A percentile compares a stretch with the other conserved stretches of the same genome.
phyloP scores from a whole-genome alignment of 2,329 filamentous ascomycete species.

The Metarhizium album region DNA sequence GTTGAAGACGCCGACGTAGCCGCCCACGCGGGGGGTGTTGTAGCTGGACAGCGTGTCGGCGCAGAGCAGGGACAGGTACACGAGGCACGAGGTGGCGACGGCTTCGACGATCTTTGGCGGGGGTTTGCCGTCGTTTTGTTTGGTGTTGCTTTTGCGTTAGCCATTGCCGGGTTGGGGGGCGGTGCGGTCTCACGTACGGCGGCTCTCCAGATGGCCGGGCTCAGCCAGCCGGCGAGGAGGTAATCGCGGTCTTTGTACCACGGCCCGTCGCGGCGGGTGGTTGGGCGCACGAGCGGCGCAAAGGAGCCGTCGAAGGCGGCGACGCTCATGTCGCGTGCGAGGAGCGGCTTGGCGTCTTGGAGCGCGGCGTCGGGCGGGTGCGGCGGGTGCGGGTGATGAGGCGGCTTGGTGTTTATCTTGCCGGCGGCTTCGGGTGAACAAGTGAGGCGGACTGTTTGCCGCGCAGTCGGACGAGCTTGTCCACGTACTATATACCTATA shows the following conservation, averaged over 20 bases:
- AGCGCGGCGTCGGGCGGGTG: neutral
- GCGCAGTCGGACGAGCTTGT: too few relatives aligned
- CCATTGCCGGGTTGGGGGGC: too few relatives aligned
- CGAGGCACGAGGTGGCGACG: constrained; percentile 17
- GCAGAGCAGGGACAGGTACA: constrained; percentile 21
- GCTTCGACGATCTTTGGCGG: constrained; percentile 19
- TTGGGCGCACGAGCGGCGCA: constrained; percentile 4
- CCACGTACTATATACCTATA: too few relatives aligned
- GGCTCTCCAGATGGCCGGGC: constrained; percentile 16
- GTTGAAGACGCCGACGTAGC: constrained; percentile 27
- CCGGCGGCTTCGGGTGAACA: too few relatives aligned
- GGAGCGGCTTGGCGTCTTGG: neutral
- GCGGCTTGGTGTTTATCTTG: neutral
- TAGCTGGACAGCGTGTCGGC: constrained; percentile 19
- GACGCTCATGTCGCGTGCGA: neutral
- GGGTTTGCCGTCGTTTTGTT: too few relatives aligned
- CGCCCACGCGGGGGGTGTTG: constrained; percentile 15
- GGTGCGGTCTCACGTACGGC: constrained; percentile 10
- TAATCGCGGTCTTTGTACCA: constrained; percentile 17
- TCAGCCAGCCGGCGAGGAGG: constrained; percentile 15
- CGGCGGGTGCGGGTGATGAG: neutral
- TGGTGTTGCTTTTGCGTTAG: too few relatives aligned
- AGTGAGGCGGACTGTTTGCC: too few relatives aligned
- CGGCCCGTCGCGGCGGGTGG: constrained; percentile 7
- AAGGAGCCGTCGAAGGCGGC: constrained; percentile 14